These are phyloP conservation scores for Kodamaea suecica DNA, from an alignment of 1,139 yeast genomes.

Conservation along the genomic window DNA sequence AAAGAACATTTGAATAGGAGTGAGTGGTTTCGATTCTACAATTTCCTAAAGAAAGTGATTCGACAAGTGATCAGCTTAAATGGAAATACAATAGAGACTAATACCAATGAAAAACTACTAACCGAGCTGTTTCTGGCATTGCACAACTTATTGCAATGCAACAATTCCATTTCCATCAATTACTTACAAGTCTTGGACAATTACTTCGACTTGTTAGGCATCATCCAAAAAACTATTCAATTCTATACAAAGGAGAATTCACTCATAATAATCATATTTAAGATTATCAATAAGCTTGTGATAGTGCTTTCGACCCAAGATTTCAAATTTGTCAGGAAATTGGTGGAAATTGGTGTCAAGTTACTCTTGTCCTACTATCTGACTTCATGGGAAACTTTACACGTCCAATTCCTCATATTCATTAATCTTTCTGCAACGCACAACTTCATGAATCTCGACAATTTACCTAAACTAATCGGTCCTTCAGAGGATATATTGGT, in stretches of 20 bases:
- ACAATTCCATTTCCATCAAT: constrained; percentile 20
- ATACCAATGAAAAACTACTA: constrained; percentile 23
- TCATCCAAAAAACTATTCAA: constrained; percentile 20
- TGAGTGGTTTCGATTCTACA: constrained; percentile 30
- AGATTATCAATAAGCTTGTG: constrained; percentile 38
- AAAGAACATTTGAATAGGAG: constrained; percentile 35
- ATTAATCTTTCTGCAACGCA: constrained; percentile 26
- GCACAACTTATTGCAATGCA: constrained; percentile 28
- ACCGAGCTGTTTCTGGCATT: constrained; percentile 26
- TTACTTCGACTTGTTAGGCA: constrained; percentile 22
- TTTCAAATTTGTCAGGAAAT: constrained; percentile 25
- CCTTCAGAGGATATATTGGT: constrained; percentile 12
- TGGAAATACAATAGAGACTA: constrained; percentile 5
- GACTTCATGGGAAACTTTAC: constrained; percentile 32
- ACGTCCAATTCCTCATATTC: constrained; percentile 34
- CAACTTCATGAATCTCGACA: constrained; percentile 15
- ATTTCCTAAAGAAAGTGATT: constrained; percentile 17
- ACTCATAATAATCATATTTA: constrained; percentile 25
- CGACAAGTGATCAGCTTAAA: constrained; percentile 2
- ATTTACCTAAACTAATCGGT: constrained; percentile 20
- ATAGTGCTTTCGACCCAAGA: constrained; percentile 31
- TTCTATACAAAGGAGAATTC: constrained; percentile 23
- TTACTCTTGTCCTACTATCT: constrained; percentile 25
- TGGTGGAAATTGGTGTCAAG: constrained; percentile 32
- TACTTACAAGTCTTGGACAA: constrained; percentile 19